Percentiles rank a stretch among this genome's conserved stretches.
Evolutionary conservation across 805 yeast genomes (phyloP).

Genomic region (Teunomyces pallodes): DNA sequence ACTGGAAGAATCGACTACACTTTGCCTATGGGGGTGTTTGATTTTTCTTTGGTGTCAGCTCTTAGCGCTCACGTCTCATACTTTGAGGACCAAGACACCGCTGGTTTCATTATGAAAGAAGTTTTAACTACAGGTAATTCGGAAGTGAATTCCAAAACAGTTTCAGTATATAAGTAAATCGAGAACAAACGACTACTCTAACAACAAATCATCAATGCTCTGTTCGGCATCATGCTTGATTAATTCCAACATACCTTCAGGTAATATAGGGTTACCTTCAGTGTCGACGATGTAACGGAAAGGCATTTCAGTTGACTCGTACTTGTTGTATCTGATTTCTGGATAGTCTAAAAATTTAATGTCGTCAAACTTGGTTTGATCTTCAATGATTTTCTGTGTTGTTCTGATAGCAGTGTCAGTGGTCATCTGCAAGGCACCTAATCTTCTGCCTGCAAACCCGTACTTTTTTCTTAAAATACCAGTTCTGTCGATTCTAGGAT

Average conservation of each 20-base stretch:
- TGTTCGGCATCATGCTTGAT: slow-evolving; percentile 85
- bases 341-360: slow-evolving; percentile 91
- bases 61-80: slow-evolving; percentile 86
- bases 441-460: slow-evolving; percentile 82
- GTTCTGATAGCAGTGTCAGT: slow-evolving; percentile 97
- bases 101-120: slow-evolving; percentile 72
- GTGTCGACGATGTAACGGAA: slow-evolving; percentile 78
- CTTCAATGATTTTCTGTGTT: slow-evolving; percentile 74
- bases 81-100: slow-evolving; percentile 82
- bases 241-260: slow-evolving; percentile 85
- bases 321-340: slow-evolving; percentile 80
- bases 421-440: slow-evolving; percentile 91
- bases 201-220: slow-evolving; percentile 67
- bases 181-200: slow-evolving; percentile 18
- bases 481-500: slow-evolving; percentile 91
- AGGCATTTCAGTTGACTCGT: slow-evolving; percentile 97
- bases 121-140: slow-evolving; percentile 27
- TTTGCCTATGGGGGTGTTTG: slow-evolving; percentile 74
- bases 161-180: slow-evolving; percentile 18
- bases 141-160: slow-evolving; percentile 25
- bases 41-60: slow-evolving; percentile 75
- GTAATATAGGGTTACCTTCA: slow-evolving; percentile 73
- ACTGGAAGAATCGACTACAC: slow-evolving; percentile 82
- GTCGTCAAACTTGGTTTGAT: slow-evolving; percentile 56
- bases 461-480: slow-evolving; percentile 78